A percentile compares a stretch with the other conserved stretches of the same genome.
Evolutionary conservation across 441 rosid species (phyloP).

Genomic region (Populus hybrid): DNA sequence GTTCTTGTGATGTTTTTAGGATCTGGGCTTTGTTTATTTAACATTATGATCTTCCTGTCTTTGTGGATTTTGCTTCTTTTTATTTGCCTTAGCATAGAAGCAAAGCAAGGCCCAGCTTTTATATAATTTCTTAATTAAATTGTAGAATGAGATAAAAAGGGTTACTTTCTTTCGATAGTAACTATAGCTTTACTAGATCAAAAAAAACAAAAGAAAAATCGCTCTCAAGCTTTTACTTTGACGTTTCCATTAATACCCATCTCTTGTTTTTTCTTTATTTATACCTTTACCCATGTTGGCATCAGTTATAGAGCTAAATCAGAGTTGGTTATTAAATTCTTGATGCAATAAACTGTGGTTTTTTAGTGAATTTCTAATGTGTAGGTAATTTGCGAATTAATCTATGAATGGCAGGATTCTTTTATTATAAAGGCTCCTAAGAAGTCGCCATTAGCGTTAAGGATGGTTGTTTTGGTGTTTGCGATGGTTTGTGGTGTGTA

Average conservation of each 20-base stretch:
- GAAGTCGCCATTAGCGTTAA: conserved; percentile 36
- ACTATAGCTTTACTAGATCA: background rate
- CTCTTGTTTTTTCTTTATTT: conserved; percentile 1
- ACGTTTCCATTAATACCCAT: background rate
- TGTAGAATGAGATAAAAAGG: background rate
- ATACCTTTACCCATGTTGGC: background rate
- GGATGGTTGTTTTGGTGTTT: conserved; percentile 43
- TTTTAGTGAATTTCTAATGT: background rate
- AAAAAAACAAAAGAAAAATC: background rate
- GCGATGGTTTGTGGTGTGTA: conserved; percentile 35
- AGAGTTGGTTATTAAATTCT: background rate
- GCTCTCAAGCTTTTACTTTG: background rate
- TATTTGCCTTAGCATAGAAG: background rate
- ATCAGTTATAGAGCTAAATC: conserved; percentile 3
- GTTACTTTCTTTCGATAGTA: background rate
- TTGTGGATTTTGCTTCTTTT: background rate
- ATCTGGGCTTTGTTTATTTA: background rate
- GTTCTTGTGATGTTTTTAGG: background rate
- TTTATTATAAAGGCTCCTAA: conserved; percentile 36
- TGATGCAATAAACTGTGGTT: background rate
- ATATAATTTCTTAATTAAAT: background rate
- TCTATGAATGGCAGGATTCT: conserved; percentile 27
- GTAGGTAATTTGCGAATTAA: background rate
- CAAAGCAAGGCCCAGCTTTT: background rate
- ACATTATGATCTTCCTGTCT: background rate